A percentile compares a stretch with the other conserved stretches of the same genome.
Evolutionary conservation across 371 early-diverging fungal species (phyloP).

Genomic region (Syncephalastrum racemosum): DNA sequence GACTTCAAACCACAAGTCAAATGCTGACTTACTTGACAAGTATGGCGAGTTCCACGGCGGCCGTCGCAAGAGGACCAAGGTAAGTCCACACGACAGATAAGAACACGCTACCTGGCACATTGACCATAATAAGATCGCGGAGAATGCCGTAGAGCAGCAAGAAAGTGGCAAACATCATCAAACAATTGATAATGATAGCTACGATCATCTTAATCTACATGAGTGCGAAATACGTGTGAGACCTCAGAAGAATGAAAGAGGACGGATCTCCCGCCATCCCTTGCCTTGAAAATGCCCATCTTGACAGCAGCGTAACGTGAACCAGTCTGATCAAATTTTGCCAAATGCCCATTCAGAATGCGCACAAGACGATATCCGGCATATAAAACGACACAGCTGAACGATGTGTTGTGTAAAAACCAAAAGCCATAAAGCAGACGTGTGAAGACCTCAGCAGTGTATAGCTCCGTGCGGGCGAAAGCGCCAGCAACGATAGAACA

Average conservation of each 20-base stretch:
- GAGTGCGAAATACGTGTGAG: background rate
- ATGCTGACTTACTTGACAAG: slow-evolving; percentile 22
- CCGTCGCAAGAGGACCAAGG: slow-evolving; percentile 22
- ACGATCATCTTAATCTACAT: slow-evolving; percentile 20
- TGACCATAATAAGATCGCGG: slow-evolving; percentile 24
- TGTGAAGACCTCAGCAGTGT: slow-evolving; percentile 28
- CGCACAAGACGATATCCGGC: slow-evolving; percentile 36
- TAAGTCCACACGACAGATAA: slow-evolving; percentile 27
- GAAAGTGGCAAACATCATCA: slow-evolving; percentile 25
- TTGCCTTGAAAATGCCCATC: slow-evolving; percentile 43
- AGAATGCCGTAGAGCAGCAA: slow-evolving; percentile 30
- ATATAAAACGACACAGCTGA: slow-evolving; percentile 31
- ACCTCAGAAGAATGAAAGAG: background rate
- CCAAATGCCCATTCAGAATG: slow-evolving; percentile 30
- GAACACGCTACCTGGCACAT: slow-evolving; percentile 17
- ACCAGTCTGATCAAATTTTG: slow-evolving; percentile 29
- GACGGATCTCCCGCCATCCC: too few relatives aligned
- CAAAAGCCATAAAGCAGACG: slow-evolving; percentile 42
- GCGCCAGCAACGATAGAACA: slow-evolving; percentile 43
- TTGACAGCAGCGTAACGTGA: slow-evolving; percentile 39
- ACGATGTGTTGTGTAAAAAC: slow-evolving; percentile 37
- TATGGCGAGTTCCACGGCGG: slow-evolving; percentile 41
- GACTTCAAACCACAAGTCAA: background rate
- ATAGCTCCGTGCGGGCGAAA: slow-evolving; percentile 24
- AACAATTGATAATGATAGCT: slow-evolving; percentile 19